phyloP scores from a whole-genome alignment of 768 basidiomycete species.

The Trametes cingulata region DNA sequence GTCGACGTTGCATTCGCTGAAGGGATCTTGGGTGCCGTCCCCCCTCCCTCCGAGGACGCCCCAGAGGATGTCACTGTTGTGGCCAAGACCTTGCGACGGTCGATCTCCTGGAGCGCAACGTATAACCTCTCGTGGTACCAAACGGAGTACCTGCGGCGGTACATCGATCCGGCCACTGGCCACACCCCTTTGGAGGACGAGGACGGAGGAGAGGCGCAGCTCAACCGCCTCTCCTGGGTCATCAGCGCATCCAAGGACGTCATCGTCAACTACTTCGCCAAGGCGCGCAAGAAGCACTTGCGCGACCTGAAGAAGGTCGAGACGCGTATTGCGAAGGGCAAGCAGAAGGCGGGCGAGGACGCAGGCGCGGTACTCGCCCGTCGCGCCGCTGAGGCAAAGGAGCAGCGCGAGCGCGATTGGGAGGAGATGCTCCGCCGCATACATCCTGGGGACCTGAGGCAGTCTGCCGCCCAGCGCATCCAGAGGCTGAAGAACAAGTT shows the following conservation, averaged over 20 bases:
- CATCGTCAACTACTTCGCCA: constrained; percentile 47
- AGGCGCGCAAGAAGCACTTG: constrained; percentile 40
- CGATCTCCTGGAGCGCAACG: constrained; percentile 56
- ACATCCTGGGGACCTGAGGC: constrained; percentile 53
- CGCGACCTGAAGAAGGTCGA: constrained; percentile 46
- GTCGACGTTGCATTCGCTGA: constrained; percentile 36
- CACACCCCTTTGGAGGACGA: constrained; percentile 51
- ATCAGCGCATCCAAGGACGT: constrained; percentile 55
- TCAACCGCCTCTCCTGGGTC: constrained; percentile 53
- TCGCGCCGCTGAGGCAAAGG: constrained; percentile 65
- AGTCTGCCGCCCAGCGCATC: constrained; percentile 51
- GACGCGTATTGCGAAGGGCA: constrained; percentile 28
- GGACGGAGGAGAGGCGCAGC: constrained; percentile 39
- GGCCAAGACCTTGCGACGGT: constrained; percentile 56
- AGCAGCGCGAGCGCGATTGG: constrained; percentile 68
- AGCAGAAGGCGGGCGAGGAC: constrained; percentile 11
- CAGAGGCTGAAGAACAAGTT: constrained; percentile 57
- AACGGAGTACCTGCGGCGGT: constrained; percentile 59
- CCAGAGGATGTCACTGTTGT: constrained; percentile 30
- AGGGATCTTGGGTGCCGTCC: constrained; percentile 2
- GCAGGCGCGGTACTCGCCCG: constrained; percentile 54
- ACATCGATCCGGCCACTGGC: constrained; percentile 43
- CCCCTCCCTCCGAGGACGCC: not conserved
- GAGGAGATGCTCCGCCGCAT: constrained; percentile 52
- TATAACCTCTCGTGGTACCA: constrained; percentile 73